These are phyloP conservation scores for Lepidium aucheri DNA, from an alignment of 345 rosid genomes.

Conservation along the genomic window DNA sequence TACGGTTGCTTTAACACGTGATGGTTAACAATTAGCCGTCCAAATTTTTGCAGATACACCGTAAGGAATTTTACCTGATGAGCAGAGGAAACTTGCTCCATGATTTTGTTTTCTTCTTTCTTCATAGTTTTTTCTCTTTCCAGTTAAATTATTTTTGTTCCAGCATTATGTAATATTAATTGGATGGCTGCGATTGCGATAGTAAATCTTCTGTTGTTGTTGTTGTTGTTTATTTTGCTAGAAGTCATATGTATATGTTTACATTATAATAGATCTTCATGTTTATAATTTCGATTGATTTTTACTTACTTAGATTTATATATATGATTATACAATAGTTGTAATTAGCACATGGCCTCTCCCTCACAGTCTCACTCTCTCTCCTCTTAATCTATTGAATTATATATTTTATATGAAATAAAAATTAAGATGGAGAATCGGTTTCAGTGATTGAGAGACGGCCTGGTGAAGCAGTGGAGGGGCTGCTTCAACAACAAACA, in stretches of 20 bases:
- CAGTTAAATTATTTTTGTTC: not conserved
- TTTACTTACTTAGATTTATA: not conserved
- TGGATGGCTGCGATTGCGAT: constrained; percentile 2
- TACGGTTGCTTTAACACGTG: not conserved
- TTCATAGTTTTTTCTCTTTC: not conserved
- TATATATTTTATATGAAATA: not conserved
- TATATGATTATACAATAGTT: not conserved
- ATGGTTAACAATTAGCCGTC: not conserved
- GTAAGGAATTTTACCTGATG: not conserved
- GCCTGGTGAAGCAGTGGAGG: constrained; percentile 19
- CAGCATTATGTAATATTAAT: not conserved
- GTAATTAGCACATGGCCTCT: constrained; percentile 3
- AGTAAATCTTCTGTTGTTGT: not conserved
- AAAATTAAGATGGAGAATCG: not conserved
- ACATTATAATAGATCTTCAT: not conserved
- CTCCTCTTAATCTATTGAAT: not conserved
- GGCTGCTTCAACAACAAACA: constrained; percentile 16
- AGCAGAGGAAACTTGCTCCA: not conserved
- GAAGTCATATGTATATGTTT: not conserved
- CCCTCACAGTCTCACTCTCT: not conserved
- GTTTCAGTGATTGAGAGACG: constrained; percentile 21
- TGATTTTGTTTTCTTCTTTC: not conserved
- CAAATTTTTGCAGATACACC: not conserved
- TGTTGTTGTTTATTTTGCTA: not conserved
- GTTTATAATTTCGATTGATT: not conserved